Evolutionary conservation across 257 asterid genomes (phyloP).

Genomic region (Echium plantagineum): DNA sequence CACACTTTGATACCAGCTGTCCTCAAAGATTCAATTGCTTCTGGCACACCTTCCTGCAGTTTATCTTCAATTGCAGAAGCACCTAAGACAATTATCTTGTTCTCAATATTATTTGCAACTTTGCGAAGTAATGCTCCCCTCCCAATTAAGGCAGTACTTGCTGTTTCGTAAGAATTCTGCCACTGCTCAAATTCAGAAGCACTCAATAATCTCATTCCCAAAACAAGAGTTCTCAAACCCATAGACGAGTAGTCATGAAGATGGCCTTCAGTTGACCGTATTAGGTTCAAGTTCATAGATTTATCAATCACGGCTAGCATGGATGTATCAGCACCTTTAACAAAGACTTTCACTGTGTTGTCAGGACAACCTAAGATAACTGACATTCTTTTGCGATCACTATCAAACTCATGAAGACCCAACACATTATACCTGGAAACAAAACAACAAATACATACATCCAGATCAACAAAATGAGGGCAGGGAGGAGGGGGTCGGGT

Average conservation of each 20-base stretch:
- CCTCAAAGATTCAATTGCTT: conserved; percentile 85
- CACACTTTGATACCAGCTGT: conserved; percentile 88
- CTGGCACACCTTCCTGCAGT: conserved; percentile 91
- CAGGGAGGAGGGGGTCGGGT: not conserved
- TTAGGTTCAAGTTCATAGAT: conserved; percentile 37
- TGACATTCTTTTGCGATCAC: conserved; percentile 95
- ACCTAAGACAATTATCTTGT: conserved; percentile 53
- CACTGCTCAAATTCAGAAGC: conserved; percentile 65
- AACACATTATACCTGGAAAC: conserved; percentile 67
- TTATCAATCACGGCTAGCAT: conserved; percentile 67
- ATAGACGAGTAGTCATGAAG: conserved; percentile 68
- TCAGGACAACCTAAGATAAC: conserved; percentile 86
- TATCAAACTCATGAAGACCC: conserved; percentile 96
- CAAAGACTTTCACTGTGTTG: conserved; percentile 63
- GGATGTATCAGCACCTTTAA: conserved; percentile 93
- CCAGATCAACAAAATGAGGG: not conserved
- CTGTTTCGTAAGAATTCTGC: conserved; percentile 85
- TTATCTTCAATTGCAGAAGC: conserved; percentile 93
- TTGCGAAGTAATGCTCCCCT: conserved; percentile 71
- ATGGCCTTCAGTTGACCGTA: conserved; percentile 54
- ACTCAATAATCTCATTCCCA: conserved; percentile 63
- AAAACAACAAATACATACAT: not conserved
- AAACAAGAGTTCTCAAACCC: conserved; percentile 91
- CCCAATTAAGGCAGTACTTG: conserved; percentile 81
- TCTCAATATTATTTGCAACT: conserved; percentile 71